phyloP scores from a whole-genome alignment of 352 stramenopile species.

The Phytophthora europaea region DNA sequence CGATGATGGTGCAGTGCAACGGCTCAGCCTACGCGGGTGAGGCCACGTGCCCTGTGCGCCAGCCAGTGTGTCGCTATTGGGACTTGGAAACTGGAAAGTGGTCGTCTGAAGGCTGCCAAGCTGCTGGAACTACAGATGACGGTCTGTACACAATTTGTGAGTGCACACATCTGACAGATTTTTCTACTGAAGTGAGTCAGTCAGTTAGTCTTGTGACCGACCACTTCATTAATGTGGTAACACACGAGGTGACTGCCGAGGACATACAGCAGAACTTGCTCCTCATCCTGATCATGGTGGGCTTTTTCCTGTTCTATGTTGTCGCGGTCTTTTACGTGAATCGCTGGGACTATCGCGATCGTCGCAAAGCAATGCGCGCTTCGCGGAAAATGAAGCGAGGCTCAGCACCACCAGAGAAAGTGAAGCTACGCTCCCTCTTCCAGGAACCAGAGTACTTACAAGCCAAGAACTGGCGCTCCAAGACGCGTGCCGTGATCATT shows the following conservation, averaged over 20 bases:
- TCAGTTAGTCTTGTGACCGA: conserved; percentile 62
- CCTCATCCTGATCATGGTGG: conserved; percentile 57
- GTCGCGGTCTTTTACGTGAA: conserved; percentile 68
- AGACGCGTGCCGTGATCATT: conserved; percentile 44
- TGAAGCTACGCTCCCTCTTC: conserved; percentile 71
- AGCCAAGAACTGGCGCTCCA: conserved; percentile 55
- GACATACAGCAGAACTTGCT: conserved; percentile 70
- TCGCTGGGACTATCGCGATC: conserved; percentile 67
- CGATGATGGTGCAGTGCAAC: conserved; percentile 58
- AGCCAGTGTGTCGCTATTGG: conserved; percentile 75
- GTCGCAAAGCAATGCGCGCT: conserved; percentile 45
- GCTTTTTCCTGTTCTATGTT: conserved; percentile 67
- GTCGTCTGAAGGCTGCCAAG: conserved; percentile 68
- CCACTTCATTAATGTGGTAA: conserved; percentile 73
- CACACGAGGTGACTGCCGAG: conserved; percentile 60
- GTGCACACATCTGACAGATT: conserved; percentile 82
- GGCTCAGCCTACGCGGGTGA: conserved; percentile 61
- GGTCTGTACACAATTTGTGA: conserved; percentile 80
- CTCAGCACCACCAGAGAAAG: conserved; percentile 46
- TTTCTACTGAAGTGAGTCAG: conserved; percentile 72
- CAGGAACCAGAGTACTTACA: conserved; percentile 69
- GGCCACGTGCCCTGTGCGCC: conserved; percentile 56
- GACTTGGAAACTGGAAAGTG: conserved; percentile 48
- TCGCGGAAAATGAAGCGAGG: conserved; percentile 43
- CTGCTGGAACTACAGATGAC: conserved; percentile 63